phyloP scores from a whole-genome alignment of 164 flowering plant species.

The Hamamelis virginiana region DNA sequence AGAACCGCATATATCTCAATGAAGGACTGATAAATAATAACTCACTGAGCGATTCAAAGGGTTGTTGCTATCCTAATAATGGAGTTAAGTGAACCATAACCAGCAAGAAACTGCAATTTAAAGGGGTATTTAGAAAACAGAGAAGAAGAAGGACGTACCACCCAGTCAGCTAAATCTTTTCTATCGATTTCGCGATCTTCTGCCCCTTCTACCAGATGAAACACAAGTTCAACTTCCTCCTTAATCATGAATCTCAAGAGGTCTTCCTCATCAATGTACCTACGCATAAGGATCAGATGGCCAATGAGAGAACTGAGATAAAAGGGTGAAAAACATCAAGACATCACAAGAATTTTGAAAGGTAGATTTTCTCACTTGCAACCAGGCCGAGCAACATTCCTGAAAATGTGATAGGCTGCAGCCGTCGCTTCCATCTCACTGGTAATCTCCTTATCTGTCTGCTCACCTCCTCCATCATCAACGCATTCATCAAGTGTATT shows the following conservation, averaged over 20 bases:
- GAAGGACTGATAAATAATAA: not conserved
- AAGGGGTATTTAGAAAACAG: not conserved
- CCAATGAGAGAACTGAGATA: not conserved
- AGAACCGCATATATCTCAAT: not conserved
- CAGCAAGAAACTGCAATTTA: not conserved
- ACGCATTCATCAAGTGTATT: slow-evolving; percentile 38
- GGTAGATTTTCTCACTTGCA: slow-evolving; percentile 33
- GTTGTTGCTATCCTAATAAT: not conserved
- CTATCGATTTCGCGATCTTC: slow-evolving; percentile 40
- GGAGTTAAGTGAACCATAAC: not conserved
- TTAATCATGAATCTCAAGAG: slow-evolving; percentile 57
- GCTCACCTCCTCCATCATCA: slow-evolving; percentile 26
- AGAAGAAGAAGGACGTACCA: slow-evolving; percentile 36
- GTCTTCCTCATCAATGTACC: slow-evolving; percentile 53
- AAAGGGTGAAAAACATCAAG: not conserved
- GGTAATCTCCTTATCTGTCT: slow-evolving; percentile 48
- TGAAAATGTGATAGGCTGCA: slow-evolving; percentile 52
- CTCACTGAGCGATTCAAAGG: not conserved
- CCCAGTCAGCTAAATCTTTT: slow-evolving; percentile 51
- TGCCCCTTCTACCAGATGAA: slow-evolving; percentile 38
- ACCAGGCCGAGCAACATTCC: slow-evolving; percentile 47
- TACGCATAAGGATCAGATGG: slow-evolving; percentile 12
- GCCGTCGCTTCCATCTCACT: slow-evolving; percentile 64
- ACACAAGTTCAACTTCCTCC: slow-evolving; percentile 56
- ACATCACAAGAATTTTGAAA: not conserved